These are phyloP conservation scores for Verticillium nonalfalfae DNA, from an alignment of 2,329 filamentous ascomycete genomes.

Conservation along the genomic window DNA sequence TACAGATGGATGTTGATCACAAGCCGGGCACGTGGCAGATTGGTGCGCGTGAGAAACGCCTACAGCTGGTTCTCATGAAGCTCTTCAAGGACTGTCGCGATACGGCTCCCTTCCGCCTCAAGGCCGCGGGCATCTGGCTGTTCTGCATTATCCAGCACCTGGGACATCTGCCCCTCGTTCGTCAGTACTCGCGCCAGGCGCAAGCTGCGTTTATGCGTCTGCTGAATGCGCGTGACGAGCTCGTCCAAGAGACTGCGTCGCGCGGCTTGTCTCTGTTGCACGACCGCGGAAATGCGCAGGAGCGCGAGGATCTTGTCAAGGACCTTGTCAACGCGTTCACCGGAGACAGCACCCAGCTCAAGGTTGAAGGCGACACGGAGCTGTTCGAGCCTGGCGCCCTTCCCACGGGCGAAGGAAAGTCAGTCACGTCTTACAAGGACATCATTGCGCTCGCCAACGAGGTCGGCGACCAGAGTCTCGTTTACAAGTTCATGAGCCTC, in stretches of 20 bases:
- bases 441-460: conserved; percentile 95
- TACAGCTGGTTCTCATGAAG: conserved; percentile 53
- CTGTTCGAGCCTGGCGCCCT: conserved; percentile 87
- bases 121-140: conserved; percentile 92
- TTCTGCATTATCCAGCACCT: conserved; percentile 88
- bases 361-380: conserved; percentile 85
- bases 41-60: conserved; percentile 7
- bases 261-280: conserved; percentile 89
- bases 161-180: conserved; percentile 69
- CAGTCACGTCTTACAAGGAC: conserved; percentile 94
- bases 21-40: conserved; percentile 34
- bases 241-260: conserved; percentile 93
- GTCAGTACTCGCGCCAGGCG: conserved; percentile 66
- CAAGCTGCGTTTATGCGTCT: conserved; percentile 86
- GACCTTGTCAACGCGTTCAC: conserved; percentile 89
- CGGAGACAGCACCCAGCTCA: conserved; percentile 65
- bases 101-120: conserved; percentile 82
- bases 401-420: conserved; percentile 82
- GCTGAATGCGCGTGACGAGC: conserved; percentile 80
- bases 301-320: conserved; percentile 77
- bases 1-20: conserved; percentile 68
- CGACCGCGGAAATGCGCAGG: conserved; percentile 75
- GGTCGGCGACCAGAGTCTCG: conserved; percentile 90
- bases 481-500: conserved; percentile 98
- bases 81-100: conserved; percentile 72